These are phyloP conservation scores for Chaetomium cochliodes DNA, from an alignment of 495 filamentous ascomycete species.

Conservation along the genomic window DNA sequence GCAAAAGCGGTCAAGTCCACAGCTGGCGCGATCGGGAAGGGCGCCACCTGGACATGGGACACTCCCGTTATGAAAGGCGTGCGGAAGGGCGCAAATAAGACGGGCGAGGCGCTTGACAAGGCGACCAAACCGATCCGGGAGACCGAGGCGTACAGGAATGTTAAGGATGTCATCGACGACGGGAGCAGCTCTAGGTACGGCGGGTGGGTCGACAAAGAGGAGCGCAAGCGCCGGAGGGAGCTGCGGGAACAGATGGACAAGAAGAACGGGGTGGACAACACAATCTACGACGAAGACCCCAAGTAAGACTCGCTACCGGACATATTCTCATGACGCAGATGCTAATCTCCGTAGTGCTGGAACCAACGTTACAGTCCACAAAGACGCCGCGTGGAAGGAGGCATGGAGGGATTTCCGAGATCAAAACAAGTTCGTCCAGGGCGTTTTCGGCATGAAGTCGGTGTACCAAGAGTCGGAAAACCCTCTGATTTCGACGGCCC, in stretches of 20 bases:
- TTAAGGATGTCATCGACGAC: slow-evolving; percentile 96
- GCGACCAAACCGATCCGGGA: slow-evolving; percentile 90
- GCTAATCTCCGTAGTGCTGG: slow-evolving; percentile 65
- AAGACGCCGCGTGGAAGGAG: slow-evolving; percentile 94
- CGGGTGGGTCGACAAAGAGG: slow-evolving; percentile 94
- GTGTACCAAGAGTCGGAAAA: slow-evolving; percentile 96
- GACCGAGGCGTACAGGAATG: slow-evolving; percentile 88
- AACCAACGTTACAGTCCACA: slow-evolving; percentile 91
- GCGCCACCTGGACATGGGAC: slow-evolving; percentile 96
- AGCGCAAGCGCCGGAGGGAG: slow-evolving; percentile 74
- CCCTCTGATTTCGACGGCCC: slow-evolving; percentile 86
- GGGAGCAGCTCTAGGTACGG: slow-evolving; percentile 94
- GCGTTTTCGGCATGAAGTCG: slow-evolving; percentile 75
- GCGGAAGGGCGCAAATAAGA: slow-evolving; percentile 77
- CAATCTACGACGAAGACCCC: slow-evolving; percentile 77
- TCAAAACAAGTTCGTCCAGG: slow-evolving; percentile 82
- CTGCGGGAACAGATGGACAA: slow-evolving; percentile 65
- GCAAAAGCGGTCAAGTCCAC: slow-evolving; percentile 79
- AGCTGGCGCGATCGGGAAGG: slow-evolving; percentile 79
- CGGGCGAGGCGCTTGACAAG: slow-evolving; percentile 84
- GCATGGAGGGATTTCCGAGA: slow-evolving; percentile 92
- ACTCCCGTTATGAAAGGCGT: slow-evolving; percentile 89
- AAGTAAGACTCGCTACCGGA: slow-evolving; percentile 59
- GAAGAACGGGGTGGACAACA: slow-evolving; percentile 50
- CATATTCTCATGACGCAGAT: neutral